Evolutionary conservation across 139 green algal species (phyloP).

Genomic region (Deuterostichococcus epilithicus): DNA sequence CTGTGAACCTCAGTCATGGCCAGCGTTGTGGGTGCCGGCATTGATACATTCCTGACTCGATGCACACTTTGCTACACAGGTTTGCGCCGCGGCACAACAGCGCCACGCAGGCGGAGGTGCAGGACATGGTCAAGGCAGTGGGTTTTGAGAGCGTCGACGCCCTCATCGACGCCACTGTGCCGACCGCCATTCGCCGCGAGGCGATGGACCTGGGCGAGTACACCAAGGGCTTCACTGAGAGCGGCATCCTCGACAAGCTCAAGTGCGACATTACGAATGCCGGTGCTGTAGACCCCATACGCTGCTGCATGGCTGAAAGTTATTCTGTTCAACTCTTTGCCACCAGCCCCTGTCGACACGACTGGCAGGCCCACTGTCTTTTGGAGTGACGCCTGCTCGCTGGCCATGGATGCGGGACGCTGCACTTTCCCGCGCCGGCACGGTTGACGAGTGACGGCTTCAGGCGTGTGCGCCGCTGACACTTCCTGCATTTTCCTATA

Average conservation of each 20-base stretch:
- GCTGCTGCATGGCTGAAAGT: no score
- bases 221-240: constrained; percentile 82
- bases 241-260: constrained; percentile 83
- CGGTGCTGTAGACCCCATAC: background rate
- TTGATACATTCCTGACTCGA: background rate
- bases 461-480: no score
- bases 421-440: no score
- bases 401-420: no score
- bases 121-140: constrained; percentile 77
- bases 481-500: background rate
- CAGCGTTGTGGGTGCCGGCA: background rate
- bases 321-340: no score
- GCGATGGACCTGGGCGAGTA: constrained; percentile 85
- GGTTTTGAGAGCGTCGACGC: constrained; percentile 84
- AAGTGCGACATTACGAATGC: constrained; percentile 50
- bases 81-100: constrained; percentile 97
- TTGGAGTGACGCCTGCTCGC: no score
- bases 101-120: constrained; percentile 63
- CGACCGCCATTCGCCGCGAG: constrained; percentile 76
- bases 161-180: constrained; percentile 94
- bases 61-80: constrained; percentile 35
- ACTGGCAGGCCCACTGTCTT: no score
- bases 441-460: no score
- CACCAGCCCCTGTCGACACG: no score
- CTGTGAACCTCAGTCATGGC: background rate